Evolutionary conservation across 192 early-diverging fungal genomes (phyloP), one percentile per base, ranked within the genome.

Genomic region (Coemansia sp.): DNA sequence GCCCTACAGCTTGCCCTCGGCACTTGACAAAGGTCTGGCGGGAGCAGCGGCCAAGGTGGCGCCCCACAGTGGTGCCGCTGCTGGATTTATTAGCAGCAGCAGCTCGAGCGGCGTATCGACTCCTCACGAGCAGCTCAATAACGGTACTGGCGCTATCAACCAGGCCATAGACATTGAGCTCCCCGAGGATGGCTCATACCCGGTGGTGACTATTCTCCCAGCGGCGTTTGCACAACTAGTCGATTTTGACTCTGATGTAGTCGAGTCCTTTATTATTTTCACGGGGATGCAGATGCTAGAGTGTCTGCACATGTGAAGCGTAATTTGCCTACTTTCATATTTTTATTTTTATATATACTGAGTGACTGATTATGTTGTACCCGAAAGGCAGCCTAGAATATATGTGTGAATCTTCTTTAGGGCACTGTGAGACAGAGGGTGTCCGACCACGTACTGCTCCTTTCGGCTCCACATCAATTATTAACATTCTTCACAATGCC

Each of bases 231-330:
- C 59, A 4, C 79, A 82, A 65, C 72, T 82, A 64, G 63, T 59
- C 4, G 36, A 40, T 17, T 67, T 71, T 50, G 79, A 82, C 10
- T 40, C 61, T 33, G 69, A 53, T 11, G 61, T 82, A 3, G 79
- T 77, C 19, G 79, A 82, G 62, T 82, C 79, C 33, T 82, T 82
- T 57, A 74, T 77, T 4, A 59, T 82, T 1, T 82, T 82, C 21
- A 67, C 79, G 6, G 79, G 79, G 36, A 70, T 82, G 74, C 79
- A 82, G 66, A 65, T 76, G 72, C 75, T 82, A 1, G 79, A 82
- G 68, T 82, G 74, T 53, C 62, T 82, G 62, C 79, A 82, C 51
- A 65, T 82, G 33, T 82, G 34, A 66, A 42, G 24, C 9, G 46
- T 40, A 14, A 39, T 42, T 42, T 44, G 61, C 24, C 11, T 19